A percentile compares a stretch with the other conserved stretches of the same genome.
Conservation (phyloP, 805 yeast species). For the Lipomyces sp. region DNA sequence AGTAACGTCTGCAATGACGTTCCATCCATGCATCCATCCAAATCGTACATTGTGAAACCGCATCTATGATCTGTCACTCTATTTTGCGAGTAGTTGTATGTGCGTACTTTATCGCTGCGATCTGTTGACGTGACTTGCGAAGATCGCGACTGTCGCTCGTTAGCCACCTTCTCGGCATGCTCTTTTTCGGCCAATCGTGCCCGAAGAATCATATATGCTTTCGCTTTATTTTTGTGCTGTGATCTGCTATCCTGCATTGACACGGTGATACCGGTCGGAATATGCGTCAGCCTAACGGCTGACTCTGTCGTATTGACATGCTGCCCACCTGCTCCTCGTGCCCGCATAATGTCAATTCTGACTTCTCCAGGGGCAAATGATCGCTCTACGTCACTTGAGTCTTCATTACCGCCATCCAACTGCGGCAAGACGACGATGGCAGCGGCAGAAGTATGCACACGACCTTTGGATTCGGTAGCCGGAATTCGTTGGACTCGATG, state of each 20-base stretch:
- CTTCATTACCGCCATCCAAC: slow-evolving; percentile 57
- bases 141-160: slow-evolving; percentile 68
- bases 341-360: slow-evolving; percentile 94
- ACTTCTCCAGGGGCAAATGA: slow-evolving; percentile 85
- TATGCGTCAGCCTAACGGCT: slow-evolving; percentile 90
- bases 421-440: slow-evolving; percentile 94
- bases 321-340: slow-evolving; percentile 97
- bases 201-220: slow-evolving; percentile 80
- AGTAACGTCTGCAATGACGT: slow-evolving; percentile 42
- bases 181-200: slow-evolving; percentile 85
- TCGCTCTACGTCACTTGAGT: slow-evolving; percentile 62
- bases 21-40: slow-evolving; percentile 69
- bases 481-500: slow-evolving; percentile 96
- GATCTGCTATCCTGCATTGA: slow-evolving; percentile 94
- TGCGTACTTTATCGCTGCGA: slow-evolving; percentile 88
- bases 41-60: slow-evolving; percentile 75
- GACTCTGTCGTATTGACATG: slow-evolving; percentile 97
- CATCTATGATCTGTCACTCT: slow-evolving; percentile 94
- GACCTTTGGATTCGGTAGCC: slow-evolving; percentile 88
- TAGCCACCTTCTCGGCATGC: slow-evolving; percentile 63
- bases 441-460: slow-evolving; percentile 94
- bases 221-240: slow-evolving; percentile 91
- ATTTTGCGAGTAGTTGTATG: slow-evolving; percentile 91
- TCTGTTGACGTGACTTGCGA: slow-evolving; percentile 89
- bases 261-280: slow-evolving; percentile 88